Conservation (phyloP, 2,329 filamentous ascomycete genomes). For the Curvularia sp. region DNA sequence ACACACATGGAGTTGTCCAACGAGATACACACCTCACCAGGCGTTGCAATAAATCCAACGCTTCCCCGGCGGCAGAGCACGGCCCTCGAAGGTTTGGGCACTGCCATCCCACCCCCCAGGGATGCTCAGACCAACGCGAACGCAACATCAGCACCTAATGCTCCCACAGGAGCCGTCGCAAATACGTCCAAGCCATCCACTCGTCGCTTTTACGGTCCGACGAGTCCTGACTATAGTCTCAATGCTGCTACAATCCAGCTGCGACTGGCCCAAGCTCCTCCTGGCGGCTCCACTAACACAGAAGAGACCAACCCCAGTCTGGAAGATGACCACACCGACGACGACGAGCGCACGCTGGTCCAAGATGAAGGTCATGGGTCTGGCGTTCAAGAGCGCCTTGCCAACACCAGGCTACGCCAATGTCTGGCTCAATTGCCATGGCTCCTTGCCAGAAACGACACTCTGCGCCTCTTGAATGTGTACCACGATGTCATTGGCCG, state of each 20-base stretch:
- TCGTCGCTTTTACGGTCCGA: constrained; percentile 1
- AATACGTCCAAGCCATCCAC: constrained; percentile 1
- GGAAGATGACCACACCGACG: not conserved
- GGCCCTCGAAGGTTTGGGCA: not conserved
- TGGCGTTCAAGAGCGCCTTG: constrained; percentile 3
- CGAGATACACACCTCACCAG: not conserved
- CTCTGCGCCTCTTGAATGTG: constrained; percentile 1
- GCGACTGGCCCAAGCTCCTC: not conserved
- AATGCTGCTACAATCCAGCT: constrained; percentile 3
- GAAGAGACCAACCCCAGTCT: constrained; percentile 1
- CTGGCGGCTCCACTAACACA: not conserved
- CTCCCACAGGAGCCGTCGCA: not conserved
- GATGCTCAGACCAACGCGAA: not conserved
- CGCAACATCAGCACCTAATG: not conserved
- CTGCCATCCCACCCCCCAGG: not conserved
- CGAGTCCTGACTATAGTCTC: constrained; percentile 3
- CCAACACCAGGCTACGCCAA: constrained; percentile 1
- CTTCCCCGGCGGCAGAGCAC: not conserved
- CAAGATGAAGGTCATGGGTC: constrained; percentile 1
- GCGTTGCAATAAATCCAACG: not conserved
- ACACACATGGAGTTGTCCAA: constrained; percentile 3
- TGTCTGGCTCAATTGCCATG: constrained; percentile 1
- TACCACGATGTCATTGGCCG: constrained; percentile 1
- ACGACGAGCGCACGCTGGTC: not conserved
- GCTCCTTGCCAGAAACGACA: constrained; percentile 1